Percentiles rank a stretch among this genome's conserved stretches.
Conservation (phyloP, 495 filamentous ascomycete genomes). For the Penicillium arizonense region DNA sequence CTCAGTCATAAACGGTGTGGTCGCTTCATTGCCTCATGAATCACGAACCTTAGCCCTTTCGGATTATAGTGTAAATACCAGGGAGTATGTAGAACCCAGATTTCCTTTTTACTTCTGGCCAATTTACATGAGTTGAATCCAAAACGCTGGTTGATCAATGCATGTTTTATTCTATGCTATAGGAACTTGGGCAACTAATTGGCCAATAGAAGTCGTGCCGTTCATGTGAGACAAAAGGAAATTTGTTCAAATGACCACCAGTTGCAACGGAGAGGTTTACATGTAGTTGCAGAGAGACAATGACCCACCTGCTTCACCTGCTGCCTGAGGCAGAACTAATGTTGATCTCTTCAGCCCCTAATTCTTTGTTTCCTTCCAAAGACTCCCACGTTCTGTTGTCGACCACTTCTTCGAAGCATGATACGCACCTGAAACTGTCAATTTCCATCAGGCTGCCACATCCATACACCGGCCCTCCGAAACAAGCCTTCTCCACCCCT, state of each 20-base stretch:
- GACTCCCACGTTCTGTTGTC: not conserved
- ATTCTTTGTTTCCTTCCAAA: not conserved
- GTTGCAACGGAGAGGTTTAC: not conserved
- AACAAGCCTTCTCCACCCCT: not conserved
- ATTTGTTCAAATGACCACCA: not conserved
- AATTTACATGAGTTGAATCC: no score
- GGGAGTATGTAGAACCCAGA: no score
- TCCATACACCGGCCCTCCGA: not conserved
- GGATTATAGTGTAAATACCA: no score
- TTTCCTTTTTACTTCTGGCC: no score
- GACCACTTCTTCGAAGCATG: not conserved
- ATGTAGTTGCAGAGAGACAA: not conserved
- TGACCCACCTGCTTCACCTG: not conserved
- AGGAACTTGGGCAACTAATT: not conserved
- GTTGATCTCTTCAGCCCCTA: conserved; percentile 1
- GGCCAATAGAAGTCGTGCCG: not conserved
- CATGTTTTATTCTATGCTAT: not conserved
- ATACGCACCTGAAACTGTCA: not conserved
- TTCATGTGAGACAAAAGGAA: not conserved
- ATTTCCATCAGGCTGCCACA: not conserved
- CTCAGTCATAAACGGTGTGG: no score
- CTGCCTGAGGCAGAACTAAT: conserved; percentile 1
- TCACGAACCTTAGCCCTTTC: no score
- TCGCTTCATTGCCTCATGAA: no score
- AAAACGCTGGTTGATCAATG: not conserved